Percentiles rank a stretch among this genome's conserved stretches.
These are phyloP conservation scores for Voacanga thouarsii DNA, from an alignment of 257 asterid genomes.

Conservation along the genomic window DNA sequence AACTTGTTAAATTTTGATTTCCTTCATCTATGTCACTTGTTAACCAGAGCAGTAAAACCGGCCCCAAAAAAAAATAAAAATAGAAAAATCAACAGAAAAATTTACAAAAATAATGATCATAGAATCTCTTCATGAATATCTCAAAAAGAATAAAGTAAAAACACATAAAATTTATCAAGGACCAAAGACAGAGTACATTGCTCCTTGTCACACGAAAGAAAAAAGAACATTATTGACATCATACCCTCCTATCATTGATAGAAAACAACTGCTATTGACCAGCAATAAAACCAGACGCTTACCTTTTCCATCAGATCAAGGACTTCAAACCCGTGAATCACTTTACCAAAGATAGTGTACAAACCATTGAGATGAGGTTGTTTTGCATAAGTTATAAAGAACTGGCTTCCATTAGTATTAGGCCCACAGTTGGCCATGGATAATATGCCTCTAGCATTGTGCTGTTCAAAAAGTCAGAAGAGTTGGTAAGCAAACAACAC, in stretches of 20 bases:
- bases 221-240: neutral
- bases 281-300: conserved; percentile 4
- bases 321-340: conserved; percentile 93
- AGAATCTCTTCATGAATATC: neutral
- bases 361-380: conserved; percentile 94
- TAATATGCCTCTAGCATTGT: conserved; percentile 92
- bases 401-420: conserved; percentile 97
- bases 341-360: conserved; percentile 91
- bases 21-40: neutral
- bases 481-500: neutral
- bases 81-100: too few species aligned
- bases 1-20: neutral
- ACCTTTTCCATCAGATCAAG: conserved; percentile 99
- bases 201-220: neutral
- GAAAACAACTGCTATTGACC: neutral
- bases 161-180: neutral
- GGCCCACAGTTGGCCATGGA: conserved; percentile 97
- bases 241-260: neutral
- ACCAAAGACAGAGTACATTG: neutral
- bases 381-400: conserved; percentile 73
- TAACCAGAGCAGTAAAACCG: neutral
- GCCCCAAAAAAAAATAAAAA: too few species aligned
- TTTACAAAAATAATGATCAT: too few species aligned
- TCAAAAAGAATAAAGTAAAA: neutral
- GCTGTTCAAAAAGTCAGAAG: conserved; percentile 42